Conservation (phyloP, 441 rosid species). For the Theobroma grandiflorum region DNA sequence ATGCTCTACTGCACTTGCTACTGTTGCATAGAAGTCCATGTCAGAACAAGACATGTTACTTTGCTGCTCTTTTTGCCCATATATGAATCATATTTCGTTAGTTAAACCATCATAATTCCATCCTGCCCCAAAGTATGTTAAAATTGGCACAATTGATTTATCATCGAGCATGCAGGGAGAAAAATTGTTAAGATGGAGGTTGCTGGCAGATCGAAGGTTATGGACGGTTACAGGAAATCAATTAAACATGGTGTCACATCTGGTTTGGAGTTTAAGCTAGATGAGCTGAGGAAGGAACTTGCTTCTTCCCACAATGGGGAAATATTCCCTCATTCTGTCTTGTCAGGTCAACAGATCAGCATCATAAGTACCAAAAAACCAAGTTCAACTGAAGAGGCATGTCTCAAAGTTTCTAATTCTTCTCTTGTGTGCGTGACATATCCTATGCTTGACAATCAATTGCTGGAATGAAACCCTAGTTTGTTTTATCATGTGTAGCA, state of each 20-base stretch:
- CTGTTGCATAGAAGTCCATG: neutral
- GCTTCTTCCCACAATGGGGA: conserved; percentile 68
- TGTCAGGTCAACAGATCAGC: conserved; percentile 82
- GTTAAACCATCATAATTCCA: neutral
- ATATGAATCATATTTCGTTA: neutral
- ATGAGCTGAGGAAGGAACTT: conserved; percentile 81
- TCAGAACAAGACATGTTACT: neutral
- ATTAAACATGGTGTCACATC: conserved; percentile 53
- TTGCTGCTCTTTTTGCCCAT: neutral
- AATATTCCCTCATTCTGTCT: conserved; percentile 86
- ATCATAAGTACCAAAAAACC: conserved; percentile 68
- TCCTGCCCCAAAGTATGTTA: neutral
- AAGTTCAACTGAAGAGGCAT: conserved; percentile 65
- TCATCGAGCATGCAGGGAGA: conserved; percentile 54
- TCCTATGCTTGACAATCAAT: conserved; percentile 12
- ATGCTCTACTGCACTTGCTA: neutral
- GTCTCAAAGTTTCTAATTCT: conserved; percentile 21
- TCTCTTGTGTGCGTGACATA: neutral
- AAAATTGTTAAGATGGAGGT: conserved; percentile 72
- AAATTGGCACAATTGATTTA: neutral
- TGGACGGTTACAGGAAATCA: conserved; percentile 41
- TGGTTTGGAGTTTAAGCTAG: conserved; percentile 77
- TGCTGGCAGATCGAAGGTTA: conserved; percentile 48
- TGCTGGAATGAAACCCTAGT: neutral
- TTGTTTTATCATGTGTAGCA: neutral